Conservation (phyloP, 352 stramenopile genomes). For the Phytophthora quininea region DNA sequence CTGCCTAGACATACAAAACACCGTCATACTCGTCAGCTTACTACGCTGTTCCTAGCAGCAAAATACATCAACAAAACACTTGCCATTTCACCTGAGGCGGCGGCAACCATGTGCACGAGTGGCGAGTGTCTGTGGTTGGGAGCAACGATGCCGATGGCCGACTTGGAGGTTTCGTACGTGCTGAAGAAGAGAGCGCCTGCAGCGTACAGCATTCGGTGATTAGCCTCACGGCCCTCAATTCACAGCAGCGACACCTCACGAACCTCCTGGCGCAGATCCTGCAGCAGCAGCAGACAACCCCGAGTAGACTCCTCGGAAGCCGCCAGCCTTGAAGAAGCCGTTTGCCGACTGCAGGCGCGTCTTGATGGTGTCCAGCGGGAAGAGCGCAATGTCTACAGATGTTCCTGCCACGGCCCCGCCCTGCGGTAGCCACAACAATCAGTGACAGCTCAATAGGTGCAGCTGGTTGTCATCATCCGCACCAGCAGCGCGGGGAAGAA, state of each 20-base stretch:
- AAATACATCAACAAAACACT: slow-evolving; percentile 4
- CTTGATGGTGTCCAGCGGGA: slow-evolving; percentile 99
- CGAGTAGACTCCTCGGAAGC: slow-evolving; percentile 94
- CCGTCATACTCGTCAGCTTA: background rate
- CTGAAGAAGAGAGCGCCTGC: slow-evolving; percentile 90
- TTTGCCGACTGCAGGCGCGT: slow-evolving; percentile 96
- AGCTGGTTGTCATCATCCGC: background rate
- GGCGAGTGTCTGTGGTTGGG: slow-evolving; percentile 84
- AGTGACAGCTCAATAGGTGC: background rate
- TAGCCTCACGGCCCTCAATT: background rate
- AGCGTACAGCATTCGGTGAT: background rate
- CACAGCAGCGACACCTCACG: slow-evolving; percentile 1
- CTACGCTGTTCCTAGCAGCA: too few species aligned
- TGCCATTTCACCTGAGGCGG: slow-evolving; percentile 94
- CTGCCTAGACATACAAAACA: slow-evolving; percentile 58
- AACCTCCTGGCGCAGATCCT: slow-evolving; percentile 91
- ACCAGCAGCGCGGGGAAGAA: slow-evolving; percentile 78
- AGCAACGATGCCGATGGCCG: slow-evolving; percentile 53
- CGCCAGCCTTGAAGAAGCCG: slow-evolving; percentile 97
- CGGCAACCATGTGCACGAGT: slow-evolving; percentile 95
- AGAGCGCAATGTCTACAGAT: slow-evolving; percentile 97
- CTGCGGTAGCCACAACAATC: slow-evolving; percentile 30
- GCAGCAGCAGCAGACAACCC: slow-evolving; percentile 91
- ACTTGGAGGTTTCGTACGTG: slow-evolving; percentile 92
- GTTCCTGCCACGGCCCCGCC: slow-evolving; percentile 95